These are phyloP conservation scores for Trichoderma semiorbis DNA, from an alignment of 2,329 filamentous ascomycete genomes.

Conservation along the genomic window DNA sequence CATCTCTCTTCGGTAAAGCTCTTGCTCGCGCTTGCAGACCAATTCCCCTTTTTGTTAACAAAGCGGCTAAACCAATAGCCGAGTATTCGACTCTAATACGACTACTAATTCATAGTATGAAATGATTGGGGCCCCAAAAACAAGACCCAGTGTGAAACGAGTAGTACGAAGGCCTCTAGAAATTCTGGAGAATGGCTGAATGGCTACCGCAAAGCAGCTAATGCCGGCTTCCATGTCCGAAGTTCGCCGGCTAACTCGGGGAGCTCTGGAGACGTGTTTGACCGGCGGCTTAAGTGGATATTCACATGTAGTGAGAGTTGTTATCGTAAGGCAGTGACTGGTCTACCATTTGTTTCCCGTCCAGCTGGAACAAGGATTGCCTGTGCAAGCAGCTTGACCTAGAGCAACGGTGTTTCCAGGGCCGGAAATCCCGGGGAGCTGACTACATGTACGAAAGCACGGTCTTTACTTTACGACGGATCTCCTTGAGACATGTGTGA, in stretches of 20 bases:
- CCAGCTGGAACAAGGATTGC: neutral
- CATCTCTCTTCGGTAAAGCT: neutral
- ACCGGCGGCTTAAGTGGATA: slow-evolving; percentile 4
- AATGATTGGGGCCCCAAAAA: neutral
- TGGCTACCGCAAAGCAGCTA: neutral
- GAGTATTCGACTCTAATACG: neutral
- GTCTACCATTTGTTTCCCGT: neutral
- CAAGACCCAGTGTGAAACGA: neutral
- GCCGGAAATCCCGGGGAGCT: neutral
- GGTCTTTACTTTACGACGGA: neutral
- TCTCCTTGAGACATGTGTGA: neutral
- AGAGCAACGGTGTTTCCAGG: neutral
- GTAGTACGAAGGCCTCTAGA: neutral
- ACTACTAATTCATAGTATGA: no score
- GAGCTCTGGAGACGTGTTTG: neutral
- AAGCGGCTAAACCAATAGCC: slow-evolving; percentile 10
- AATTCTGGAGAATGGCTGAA: neutral
- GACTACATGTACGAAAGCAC: neutral
- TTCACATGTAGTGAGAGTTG: neutral
- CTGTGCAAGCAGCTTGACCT: neutral
- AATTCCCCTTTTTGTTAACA: neutral
- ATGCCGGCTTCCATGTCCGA: neutral
- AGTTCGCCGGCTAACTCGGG: neutral
- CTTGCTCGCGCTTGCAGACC: neutral
- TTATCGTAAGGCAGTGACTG: neutral